Conservation (phyloP, 2,329 filamentous ascomycete species). For the Pyrenophora seminiperda region DNA sequence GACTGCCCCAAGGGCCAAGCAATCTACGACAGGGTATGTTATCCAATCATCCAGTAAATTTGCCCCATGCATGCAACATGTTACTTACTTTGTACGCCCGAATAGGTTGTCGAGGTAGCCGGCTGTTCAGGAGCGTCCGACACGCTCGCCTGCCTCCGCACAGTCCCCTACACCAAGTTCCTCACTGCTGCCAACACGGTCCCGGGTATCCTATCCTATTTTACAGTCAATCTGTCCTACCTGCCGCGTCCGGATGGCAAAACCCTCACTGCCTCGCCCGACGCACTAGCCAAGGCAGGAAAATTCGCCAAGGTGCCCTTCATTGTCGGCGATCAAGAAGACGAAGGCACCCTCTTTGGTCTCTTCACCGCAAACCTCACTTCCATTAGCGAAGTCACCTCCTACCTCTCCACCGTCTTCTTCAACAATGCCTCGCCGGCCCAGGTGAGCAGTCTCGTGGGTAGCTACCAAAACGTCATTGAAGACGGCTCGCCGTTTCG, state of each 20-base stretch:
- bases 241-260: conserved; percentile 73
- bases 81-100: too few relatives aligned
- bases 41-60: too few relatives aligned
- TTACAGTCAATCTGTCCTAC: conserved; percentile 72
- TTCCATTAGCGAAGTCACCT: conserved; percentile 61
- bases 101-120: conserved; percentile 52
- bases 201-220: conserved; percentile 70
- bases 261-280: conserved; percentile 66
- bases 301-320: conserved; percentile 65
- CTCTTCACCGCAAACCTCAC: conserved; percentile 73
- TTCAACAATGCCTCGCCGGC: conserved; percentile 62
- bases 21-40: conserved; percentile 56
- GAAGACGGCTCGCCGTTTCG: conserved; percentile 72
- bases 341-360: conserved; percentile 77
- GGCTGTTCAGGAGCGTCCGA: conserved; percentile 52
- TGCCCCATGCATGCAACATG: too few relatives aligned
- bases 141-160: conserved; percentile 57
- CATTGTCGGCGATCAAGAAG: conserved; percentile 76
- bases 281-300: conserved; percentile 59
- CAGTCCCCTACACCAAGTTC: conserved; percentile 53
- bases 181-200: conserved; percentile 72
- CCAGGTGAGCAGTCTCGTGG: conserved; percentile 62
- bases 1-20: conserved; percentile 69
- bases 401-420: conserved; percentile 66
- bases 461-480: conserved; percentile 64